Evolutionary conservation across 2,329 filamentous ascomycete species (phyloP), one percentile per base, ranked within the genome.

Genomic region (Penicillium psychrosexuale): DNA sequence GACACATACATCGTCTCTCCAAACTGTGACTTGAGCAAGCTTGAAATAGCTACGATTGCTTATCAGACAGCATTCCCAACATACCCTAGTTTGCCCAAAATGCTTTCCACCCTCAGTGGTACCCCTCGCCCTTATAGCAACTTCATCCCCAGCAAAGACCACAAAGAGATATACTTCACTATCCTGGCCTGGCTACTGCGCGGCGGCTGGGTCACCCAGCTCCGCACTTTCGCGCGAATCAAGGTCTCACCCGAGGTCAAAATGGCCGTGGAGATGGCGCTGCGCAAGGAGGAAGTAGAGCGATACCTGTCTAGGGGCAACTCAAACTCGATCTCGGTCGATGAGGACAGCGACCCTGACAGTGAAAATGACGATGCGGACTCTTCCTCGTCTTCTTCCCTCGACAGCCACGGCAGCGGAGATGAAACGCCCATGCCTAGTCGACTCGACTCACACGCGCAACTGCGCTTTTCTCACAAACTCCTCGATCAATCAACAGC

Each of bases 141-240:
- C 51, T 87, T 95, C 61, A 91, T 92, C 42, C 93, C 93, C 0
- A 91, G 86, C 67, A 91, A 92, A 70, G 88, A 90, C 66, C 91
- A 97, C 69, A 89, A 93, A 40, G 86, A 87, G 7, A 86, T 87
- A 2, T 99, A 97, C 71, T 87, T 97, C 72, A 84, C 90, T 33
- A 96, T 97, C 72, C 79, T 99, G 27, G 91, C 91, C 22, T 99
- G 93, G 91, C 82, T 99, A 8, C 85, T 97, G 77, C 86, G 92
- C 38, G 89, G 91, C 44, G 91, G 91, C 13, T 96, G 94, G 89
- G 92, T 97, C 0, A 96, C 90, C 0, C 92, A 97, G 71, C 81
- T 99, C 6, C 89, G 91, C 59, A 94, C 91, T 0, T 97, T 95
- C 71, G 90, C 88, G 12, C 96, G 94, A 79, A 85, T 97, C 40